Evolutionary conservation across 768 basidiomycete species (phyloP).

Genomic region (Termitomyces sp.): DNA sequence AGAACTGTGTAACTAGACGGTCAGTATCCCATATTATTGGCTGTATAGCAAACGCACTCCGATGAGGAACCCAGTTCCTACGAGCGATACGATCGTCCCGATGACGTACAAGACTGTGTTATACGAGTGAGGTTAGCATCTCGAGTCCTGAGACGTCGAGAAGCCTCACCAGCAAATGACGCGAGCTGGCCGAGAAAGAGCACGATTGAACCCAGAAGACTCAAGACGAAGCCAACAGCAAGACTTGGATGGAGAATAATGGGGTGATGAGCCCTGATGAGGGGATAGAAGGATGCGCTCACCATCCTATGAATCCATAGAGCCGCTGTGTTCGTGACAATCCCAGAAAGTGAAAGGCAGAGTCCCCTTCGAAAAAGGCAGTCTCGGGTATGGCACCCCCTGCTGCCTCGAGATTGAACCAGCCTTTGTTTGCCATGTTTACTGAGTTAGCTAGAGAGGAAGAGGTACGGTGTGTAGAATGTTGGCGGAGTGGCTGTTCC

Average conservation of each 20-base stretch:
- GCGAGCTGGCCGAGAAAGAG: slow-evolving; percentile 68
- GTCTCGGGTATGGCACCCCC: slow-evolving; percentile 65
- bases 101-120: slow-evolving; percentile 72
- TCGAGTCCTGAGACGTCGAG: background rate
- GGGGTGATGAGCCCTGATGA: background rate
- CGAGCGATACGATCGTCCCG: slow-evolving; percentile 77
- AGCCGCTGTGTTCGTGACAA: slow-evolving; percentile 77
- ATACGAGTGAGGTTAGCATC: slow-evolving; percentile 5
- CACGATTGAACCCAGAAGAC: slow-evolving; percentile 74
- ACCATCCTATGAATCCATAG: slow-evolving; percentile 88
- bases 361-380: slow-evolving; percentile 85
- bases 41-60: slow-evolving; percentile 53
- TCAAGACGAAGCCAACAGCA: slow-evolving; percentile 72
- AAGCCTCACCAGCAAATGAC: slow-evolving; percentile 70
- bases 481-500: slow-evolving; percentile 25
- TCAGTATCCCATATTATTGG: slow-evolving; percentile 3
- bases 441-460: background rate
- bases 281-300: slow-evolving; percentile 22
- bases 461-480: background rate
- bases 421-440: slow-evolving; percentile 65
- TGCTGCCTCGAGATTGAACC: slow-evolving; percentile 81
- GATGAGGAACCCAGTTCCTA: slow-evolving; percentile 89
- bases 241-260: slow-evolving; percentile 42
- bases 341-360: slow-evolving; percentile 78
- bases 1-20: slow-evolving; percentile 48